These are phyloP conservation scores for Isabelozyma pseudorhagii DNA, from an alignment of 805 yeast species.

Conservation along the genomic window DNA sequence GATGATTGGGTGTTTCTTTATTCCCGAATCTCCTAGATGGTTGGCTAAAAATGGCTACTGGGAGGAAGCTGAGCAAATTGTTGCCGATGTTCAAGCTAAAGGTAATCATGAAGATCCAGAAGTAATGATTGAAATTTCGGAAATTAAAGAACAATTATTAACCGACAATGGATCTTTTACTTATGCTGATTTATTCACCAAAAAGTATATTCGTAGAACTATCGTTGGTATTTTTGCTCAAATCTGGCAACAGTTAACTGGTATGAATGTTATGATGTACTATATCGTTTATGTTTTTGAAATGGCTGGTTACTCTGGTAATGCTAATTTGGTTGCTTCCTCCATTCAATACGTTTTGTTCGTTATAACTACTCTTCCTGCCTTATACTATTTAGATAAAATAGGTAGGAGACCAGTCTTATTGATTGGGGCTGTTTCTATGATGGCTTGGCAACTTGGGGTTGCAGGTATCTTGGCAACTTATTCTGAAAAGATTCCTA, in stretches of 20 bases:
- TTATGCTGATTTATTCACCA: slow-evolving; percentile 49
- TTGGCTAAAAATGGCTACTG: slow-evolving; percentile 41
- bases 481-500: slow-evolving; percentile 31
- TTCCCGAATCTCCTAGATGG: slow-evolving; percentile 51
- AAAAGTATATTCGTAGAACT: slow-evolving; percentile 49
- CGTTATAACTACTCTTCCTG: slow-evolving; percentile 56
- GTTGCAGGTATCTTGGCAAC: slow-evolving; percentile 41
- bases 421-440: slow-evolving; percentile 44
- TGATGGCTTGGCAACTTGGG: slow-evolving; percentile 40
- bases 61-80: slow-evolving; percentile 42
- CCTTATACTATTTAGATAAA: slow-evolving; percentile 56
- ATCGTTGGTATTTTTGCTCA: slow-evolving; percentile 51
- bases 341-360: slow-evolving; percentile 60
- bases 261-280: slow-evolving; percentile 69
- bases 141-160: slow-evolving; percentile 54
- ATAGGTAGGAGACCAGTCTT: slow-evolving; percentile 67
- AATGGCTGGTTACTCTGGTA: slow-evolving; percentile 58
- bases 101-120: slow-evolving; percentile 43
- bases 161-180: slow-evolving; percentile 48
- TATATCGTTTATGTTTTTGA: slow-evolving; percentile 62
- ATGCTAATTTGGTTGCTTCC: slow-evolving; percentile 51
- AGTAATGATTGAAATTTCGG: slow-evolving; percentile 54
- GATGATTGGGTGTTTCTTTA: slow-evolving; percentile 32
- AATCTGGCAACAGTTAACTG: slow-evolving; percentile 62
- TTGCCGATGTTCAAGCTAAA: slow-evolving; percentile 38